These are phyloP conservation scores for Sporopachydermia quercuum DNA, from an alignment of 805 yeast species.

Conservation along the genomic window DNA sequence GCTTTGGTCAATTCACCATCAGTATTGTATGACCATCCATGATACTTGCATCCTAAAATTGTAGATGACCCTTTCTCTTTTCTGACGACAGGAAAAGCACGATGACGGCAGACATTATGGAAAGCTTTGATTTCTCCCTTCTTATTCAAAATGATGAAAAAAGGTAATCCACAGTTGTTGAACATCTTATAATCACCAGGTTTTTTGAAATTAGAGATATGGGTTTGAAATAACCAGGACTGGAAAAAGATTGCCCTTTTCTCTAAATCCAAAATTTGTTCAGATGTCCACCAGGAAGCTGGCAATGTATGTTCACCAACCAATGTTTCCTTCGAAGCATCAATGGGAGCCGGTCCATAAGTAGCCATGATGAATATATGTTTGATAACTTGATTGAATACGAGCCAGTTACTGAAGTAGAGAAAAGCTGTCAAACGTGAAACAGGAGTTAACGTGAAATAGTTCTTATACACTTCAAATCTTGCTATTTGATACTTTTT, in stretches of 20 bases:
- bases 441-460: too few relatives aligned
- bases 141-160: conserved; percentile 39
- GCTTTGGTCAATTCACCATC: conserved; percentile 46
- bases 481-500: too few relatives aligned
- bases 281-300: conserved; percentile 53
- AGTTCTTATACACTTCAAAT: too few relatives aligned
- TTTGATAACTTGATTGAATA: too few relatives aligned
- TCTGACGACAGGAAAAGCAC: conserved; percentile 48
- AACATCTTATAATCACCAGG: conserved; percentile 43
- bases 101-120: conserved; percentile 51
- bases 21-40: conserved; percentile 53
- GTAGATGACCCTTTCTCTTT: conserved; percentile 45
- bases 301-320: conserved; percentile 39
- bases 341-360: too few relatives aligned
- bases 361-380: too few relatives aligned
- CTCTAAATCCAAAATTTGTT: conserved; percentile 41
- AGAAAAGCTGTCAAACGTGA: too few relatives aligned
- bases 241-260: conserved; percentile 41
- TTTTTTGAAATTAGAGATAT: conserved; percentile 35
- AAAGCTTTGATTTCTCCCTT: conserved; percentile 40
- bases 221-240: conserved; percentile 41
- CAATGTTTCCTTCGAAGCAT: too few relatives aligned
- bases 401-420: too few relatives aligned
- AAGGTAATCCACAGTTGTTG: conserved; percentile 36
- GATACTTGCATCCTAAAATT: conserved; percentile 45